Base-by-base conservation (phyloP, 805 yeast genomes). In the Kregervanrija delftensis region DNA sequence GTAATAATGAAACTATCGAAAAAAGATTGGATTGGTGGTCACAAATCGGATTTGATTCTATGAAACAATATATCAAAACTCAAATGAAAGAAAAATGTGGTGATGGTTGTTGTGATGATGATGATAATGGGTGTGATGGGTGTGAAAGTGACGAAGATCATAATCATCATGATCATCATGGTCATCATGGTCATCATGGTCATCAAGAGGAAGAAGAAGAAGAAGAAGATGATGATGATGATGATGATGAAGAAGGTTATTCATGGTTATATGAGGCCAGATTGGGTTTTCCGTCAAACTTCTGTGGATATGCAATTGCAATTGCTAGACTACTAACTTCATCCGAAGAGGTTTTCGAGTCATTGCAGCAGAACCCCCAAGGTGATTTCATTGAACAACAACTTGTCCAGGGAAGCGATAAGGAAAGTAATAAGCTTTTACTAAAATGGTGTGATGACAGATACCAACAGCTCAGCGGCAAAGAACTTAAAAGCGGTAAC, bases 281-380 rank as follows among this genome's bases (percentile, higher is more conserved):
- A 54, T 67, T 17, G 69, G 82, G 81, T 60, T 58, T 51, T 37
- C 59, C 67, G 39, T 86, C 83, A 1, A 61, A 60, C 15, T 71
- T 74, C 10, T 64, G 79, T 0, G 57, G 59, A 2, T 63, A 71
- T n/a, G 67, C 80, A 0, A 64, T 63, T 49, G 74, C 79, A 0
- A 45, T 72, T 17, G 54, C 67, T 12, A 69, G 58, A 17, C 48
- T 73, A 4, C 46, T 71, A 3, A 53, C 69, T 44, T 50, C 54
- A 6, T 53, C 57, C 1, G 42, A 50, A 1, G 61, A 64, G 33
- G 34, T 41, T 8, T 47, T 45, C 39, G 52, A 46, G 28, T 49
- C 36, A 43, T 43, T 37, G 42, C 42, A 28, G 49, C 45, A 3
- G 31, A 45, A 30, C 35, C 49, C 44, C 13, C 38, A 49, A 3